A percentile compares a stretch with the other conserved stretches of the same genome.
Evolutionary conservation across 345 rosid genomes (phyloP).

Genomic region (Linum usitatissimum): DNA sequence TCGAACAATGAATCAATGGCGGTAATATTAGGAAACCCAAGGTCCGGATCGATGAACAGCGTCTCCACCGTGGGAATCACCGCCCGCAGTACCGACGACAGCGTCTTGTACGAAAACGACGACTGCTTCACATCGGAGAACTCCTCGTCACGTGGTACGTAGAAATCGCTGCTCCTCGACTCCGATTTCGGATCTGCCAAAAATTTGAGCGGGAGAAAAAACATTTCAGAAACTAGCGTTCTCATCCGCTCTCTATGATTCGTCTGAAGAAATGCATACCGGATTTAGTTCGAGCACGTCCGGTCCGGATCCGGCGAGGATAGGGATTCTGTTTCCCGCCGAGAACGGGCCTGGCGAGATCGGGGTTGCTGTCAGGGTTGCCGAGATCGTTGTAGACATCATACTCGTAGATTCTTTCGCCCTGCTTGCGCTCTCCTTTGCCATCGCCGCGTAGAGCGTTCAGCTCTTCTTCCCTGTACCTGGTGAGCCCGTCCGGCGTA

Average conservation of each 20-base stretch:
- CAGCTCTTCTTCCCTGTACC: conserved; percentile 27
- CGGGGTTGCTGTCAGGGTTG: conserved; percentile 15
- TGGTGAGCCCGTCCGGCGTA: conserved; percentile 27
- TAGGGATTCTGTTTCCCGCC: conserved; percentile 3
- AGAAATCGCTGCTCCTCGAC: conserved; percentile 12
- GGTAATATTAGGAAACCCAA: conserved; percentile 12
- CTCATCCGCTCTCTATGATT: not conserved
- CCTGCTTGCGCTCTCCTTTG: conserved; percentile 22
- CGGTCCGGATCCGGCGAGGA: conserved; percentile 6
- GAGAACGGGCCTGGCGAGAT: conserved; percentile 7
- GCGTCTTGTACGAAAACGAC: conserved; percentile 9
- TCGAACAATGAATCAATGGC: conserved; percentile 10
- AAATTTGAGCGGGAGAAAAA: not conserved
- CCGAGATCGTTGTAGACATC: conserved; percentile 34
- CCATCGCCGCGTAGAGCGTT: conserved; percentile 26
- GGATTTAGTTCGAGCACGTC: not conserved
- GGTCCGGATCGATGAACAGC: not conserved
- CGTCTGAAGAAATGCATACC: not conserved
- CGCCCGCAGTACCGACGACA: conserved; percentile 12
- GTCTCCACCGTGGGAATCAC: conserved; percentile 6
- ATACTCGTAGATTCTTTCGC: conserved; percentile 34
- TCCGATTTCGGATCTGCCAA: conserved; percentile 26
- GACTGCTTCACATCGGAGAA: conserved; percentile 17
- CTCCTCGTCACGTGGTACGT: conserved; percentile 29
- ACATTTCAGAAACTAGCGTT: too few relatives aligned